A percentile compares a stretch with the other conserved stretches of the same genome.
Conservation (phyloP, 1,284 basidiomycete genomes). For the Caloboletus inedulis region DNA sequence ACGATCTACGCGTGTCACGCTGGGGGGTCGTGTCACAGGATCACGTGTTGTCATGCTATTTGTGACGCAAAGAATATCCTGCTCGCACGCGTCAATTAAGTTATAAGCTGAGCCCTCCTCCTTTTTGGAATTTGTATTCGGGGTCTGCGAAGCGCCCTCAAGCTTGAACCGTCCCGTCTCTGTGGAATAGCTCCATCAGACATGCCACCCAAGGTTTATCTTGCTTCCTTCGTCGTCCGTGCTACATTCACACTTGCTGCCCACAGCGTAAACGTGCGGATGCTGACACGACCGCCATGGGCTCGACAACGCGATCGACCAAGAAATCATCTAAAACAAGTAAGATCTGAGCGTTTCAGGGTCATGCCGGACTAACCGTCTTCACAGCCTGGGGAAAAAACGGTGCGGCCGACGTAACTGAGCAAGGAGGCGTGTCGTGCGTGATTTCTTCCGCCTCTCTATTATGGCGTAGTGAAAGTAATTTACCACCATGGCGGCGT, state of each 20-base stretch:
- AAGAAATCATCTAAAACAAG: slow-evolving; percentile 45
- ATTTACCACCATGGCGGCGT: slow-evolving; percentile 3
- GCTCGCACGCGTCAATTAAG: slow-evolving; percentile 25
- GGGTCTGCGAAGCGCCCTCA: not conserved
- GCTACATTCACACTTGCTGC: not conserved
- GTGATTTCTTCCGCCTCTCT: slow-evolving; percentile 14
- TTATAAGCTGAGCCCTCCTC: not conserved
- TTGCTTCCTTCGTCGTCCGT: not conserved
- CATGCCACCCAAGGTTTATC: slow-evolving; percentile 44
- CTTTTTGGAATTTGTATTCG: slow-evolving; percentile 13
- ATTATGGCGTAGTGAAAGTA: not conserved
- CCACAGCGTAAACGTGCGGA: slow-evolving; percentile 43
- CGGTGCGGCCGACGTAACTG: slow-evolving; percentile 4
- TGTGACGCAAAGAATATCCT: slow-evolving; percentile 3
- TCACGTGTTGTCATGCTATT: slow-evolving; percentile 19
- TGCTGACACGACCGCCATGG: slow-evolving; percentile 20
- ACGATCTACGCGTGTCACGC: slow-evolving; percentile 14
- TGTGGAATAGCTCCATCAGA: not conserved
- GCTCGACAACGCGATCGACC: slow-evolving; percentile 42
- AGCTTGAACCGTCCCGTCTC: not conserved
- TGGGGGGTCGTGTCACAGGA: slow-evolving; percentile 16
- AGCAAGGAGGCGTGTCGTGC: slow-evolving; percentile 19
- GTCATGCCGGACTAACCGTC: slow-evolving; percentile 5
- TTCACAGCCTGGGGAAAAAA: slow-evolving; percentile 20
- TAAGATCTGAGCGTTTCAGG: slow-evolving; percentile 9